phyloP scores from a whole-genome alignment of 495 filamentous ascomycete genomes.

The Neurospora sp. region DNA sequence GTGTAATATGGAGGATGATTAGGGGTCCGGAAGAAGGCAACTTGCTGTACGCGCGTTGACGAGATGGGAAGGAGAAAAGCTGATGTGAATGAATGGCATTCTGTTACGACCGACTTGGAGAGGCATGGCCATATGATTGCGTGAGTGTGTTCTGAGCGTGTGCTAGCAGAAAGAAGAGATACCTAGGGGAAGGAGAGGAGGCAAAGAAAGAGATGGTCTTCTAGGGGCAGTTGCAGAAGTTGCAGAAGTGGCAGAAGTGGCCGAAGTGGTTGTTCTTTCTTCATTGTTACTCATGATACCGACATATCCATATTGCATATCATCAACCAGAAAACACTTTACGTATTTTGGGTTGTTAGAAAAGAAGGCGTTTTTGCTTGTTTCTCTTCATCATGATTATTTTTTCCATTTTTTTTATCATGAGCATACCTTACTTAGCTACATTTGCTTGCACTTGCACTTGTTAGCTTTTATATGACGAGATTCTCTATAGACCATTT shows the following conservation, averaged over 20 bases:
- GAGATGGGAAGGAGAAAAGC: background rate
- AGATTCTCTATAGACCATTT: background rate
- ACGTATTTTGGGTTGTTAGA: background rate
- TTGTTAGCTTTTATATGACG: background rate
- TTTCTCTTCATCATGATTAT: background rate
- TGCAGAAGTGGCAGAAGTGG: no score
- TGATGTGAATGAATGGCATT: background rate
- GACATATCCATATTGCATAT: background rate
- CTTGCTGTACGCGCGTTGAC: background rate
- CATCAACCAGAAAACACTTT: background rate
- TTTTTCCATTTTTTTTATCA: background rate
- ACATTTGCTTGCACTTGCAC: background rate
- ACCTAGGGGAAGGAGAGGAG: background rate
- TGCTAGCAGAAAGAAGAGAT: background rate
- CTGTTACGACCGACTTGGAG: background rate
- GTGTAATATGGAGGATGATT: slow-evolving; percentile 35
- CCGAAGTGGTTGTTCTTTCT: background rate
- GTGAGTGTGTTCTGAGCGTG: background rate
- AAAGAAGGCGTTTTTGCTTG: background rate
- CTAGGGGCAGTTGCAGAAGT: no score
- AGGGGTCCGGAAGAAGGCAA: background rate
- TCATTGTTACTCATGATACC: background rate
- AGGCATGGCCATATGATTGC: background rate
- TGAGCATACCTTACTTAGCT: background rate
- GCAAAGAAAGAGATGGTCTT: background rate